Conservation (phyloP, 352 stramenopile species). For the Saprolegnia diclina region DNA sequence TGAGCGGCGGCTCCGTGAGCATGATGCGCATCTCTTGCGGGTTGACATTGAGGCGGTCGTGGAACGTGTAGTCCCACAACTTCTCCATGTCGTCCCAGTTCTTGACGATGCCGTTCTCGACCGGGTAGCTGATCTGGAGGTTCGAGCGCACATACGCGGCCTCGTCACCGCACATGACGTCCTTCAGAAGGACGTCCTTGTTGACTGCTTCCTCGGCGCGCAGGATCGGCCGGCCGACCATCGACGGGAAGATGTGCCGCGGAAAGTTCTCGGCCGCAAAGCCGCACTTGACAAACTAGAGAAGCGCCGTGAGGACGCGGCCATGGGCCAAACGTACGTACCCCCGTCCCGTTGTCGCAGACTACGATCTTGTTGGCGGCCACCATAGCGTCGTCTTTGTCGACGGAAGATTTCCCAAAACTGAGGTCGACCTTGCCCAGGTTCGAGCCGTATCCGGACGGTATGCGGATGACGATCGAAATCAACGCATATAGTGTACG, state of each 20-base stretch:
- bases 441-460: not conserved
- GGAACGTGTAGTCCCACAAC: slow-evolving; percentile 96
- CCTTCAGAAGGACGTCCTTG: slow-evolving; percentile 82
- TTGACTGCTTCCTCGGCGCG: slow-evolving; percentile 89
- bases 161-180: slow-evolving; percentile 95
- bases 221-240: slow-evolving; percentile 91
- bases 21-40: slow-evolving; percentile 68
- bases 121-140: slow-evolving; percentile 84
- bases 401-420: slow-evolving; percentile 20
- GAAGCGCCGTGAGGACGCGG: not conserved
- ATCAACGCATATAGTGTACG: too few relatives aligned
- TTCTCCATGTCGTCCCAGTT: slow-evolving; percentile 98
- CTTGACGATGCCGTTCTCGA: slow-evolving; percentile 95
- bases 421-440: slow-evolving; percentile 20
- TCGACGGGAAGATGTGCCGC: slow-evolving; percentile 90
- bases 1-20: slow-evolving; percentile 89
- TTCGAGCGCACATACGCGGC: slow-evolving; percentile 79
- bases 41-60: slow-evolving; percentile 80
- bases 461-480: too few relatives aligned
- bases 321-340: slow-evolving; percentile 33
- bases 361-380: slow-evolving; percentile 84
- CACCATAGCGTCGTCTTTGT: slow-evolving; percentile 43
- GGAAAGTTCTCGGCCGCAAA: slow-evolving; percentile 95
- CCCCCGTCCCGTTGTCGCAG: slow-evolving; percentile 83
- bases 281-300: slow-evolving; percentile 86